Base-by-base conservation (phyloP, 2,329 filamentous ascomycete species). In the Pseudovirgaria hyperparasitica region DNA sequence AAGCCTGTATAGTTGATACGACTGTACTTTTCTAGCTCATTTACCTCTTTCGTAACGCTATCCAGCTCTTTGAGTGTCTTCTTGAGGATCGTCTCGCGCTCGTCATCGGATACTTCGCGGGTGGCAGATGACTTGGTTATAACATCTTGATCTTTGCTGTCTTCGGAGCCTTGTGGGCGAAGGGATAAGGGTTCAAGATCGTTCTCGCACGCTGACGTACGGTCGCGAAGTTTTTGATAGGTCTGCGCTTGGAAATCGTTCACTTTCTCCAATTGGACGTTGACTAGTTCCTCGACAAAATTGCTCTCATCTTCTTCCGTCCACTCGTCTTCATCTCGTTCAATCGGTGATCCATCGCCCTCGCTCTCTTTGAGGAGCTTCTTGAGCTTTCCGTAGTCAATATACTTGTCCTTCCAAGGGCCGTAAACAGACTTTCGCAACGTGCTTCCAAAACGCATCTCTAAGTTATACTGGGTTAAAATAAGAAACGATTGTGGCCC, bases 1-100 rank as follows among this genome's bases (percentile, higher is more conserved):
- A 96, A 93, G 25, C 85, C 90, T 5, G 90, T 93, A 57, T 94
- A 98, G 61, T 98, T 98, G 61, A 94, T 77, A 38, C 78, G 81
- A 55, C 84, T 90, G 60, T 90, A 98, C 54, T 82, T 90, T 58
- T 93, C 90, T 41, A 98, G 69, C 62, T 92, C 82, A 52, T 79
- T 87, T 46, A 92, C 76, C 56, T 94, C 84, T 50, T 82, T 82
- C 18, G 82, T 90, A 55, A 96, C 90, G 28, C 60, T 58, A 54
- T 96, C 87, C 30, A 96, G 70, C 60, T 94, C 84, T 25, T 63
- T 55, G 46, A 90, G 67, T 20, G 87, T 74, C 41, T 82, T 71
- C 39, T 75, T 72, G 27, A 92, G 62, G 45, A 70, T 63, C 35
- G 46, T 53, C 42, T 61, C 48, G 40, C 51, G 50, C 39, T 65